Percentiles rank a stretch among this genome's conserved stretches.
Evolutionary conservation across 179 eudicot species (phyloP).

Genomic region (Silene noctiflora): DNA sequence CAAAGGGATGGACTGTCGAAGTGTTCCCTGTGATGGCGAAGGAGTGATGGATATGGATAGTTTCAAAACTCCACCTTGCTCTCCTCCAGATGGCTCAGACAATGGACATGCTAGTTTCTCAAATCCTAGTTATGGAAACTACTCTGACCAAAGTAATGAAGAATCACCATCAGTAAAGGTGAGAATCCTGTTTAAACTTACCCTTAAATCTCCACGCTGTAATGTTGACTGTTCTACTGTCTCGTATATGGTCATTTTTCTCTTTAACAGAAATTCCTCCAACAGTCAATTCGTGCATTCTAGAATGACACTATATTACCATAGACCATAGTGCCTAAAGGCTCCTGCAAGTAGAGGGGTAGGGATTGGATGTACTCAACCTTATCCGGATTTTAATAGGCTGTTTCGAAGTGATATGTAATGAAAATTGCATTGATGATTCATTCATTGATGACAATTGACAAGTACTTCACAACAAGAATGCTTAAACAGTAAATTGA

Average conservation of each 20-base stretch:
- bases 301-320: too few species aligned
- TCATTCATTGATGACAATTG: too few species aligned
- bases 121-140: conserved; percentile 15
- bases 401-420: too few species aligned
- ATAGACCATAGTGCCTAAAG: too few species aligned
- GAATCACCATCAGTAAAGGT: conserved; percentile 36
- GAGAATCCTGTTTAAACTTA: conserved; percentile 29
- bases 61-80: conserved; percentile 31
- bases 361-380: too few species aligned
- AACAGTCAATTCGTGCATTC: too few species aligned
- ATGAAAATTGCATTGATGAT: too few species aligned
- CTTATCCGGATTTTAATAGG: too few species aligned
- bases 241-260: not conserved
- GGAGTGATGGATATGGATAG: conserved; percentile 32
- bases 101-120: conserved; percentile 22
- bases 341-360: too few species aligned
- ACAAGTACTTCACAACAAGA: not conserved
- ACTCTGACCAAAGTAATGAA: conserved; percentile 24
- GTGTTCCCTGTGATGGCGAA: conserved; percentile 25
- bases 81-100: conserved; percentile 27
- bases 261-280: too few species aligned
- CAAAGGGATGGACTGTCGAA: conserved; percentile 26
- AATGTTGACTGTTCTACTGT: not conserved
- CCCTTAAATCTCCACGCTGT: not conserved
- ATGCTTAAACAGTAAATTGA: not conserved